These are phyloP conservation scores for Mrakia hoshinonis DNA, from an alignment of 768 basidiomycete genomes.

Conservation along the genomic window DNA sequence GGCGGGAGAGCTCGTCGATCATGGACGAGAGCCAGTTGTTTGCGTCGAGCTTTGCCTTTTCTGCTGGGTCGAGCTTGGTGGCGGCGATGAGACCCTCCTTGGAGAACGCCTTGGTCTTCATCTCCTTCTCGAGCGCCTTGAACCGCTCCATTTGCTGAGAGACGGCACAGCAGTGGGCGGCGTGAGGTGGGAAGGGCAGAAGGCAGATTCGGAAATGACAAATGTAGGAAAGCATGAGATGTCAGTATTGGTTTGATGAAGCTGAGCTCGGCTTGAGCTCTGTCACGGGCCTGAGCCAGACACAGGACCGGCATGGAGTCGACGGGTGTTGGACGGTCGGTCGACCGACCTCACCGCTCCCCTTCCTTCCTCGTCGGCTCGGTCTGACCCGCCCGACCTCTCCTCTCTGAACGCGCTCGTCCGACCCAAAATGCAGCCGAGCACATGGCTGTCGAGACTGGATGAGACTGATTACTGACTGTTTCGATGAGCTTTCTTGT, in stretches of 20 bases:
- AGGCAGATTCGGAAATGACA: slow-evolving; percentile 1
- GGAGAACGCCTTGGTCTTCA: slow-evolving; percentile 99
- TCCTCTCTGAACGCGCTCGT: no score
- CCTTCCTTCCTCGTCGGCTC: no score
- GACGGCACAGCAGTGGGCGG: neutral
- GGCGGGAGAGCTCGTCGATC: slow-evolving; percentile 85
- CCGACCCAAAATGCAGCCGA: no score
- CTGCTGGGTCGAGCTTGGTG: slow-evolving; percentile 88
- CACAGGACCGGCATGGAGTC: no score
- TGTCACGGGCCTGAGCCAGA: no score
- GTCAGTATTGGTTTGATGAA: no score
- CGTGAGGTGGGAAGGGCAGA: slow-evolving; percentile 22
- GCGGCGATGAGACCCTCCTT: slow-evolving; percentile 95
- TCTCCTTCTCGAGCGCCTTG: slow-evolving; percentile 99
- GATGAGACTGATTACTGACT: slow-evolving; percentile 48
- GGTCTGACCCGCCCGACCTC: no score
- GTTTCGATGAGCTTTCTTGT: slow-evolving; percentile 95
- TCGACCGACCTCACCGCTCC: no score
- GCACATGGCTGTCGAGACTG: no score
- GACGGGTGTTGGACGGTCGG: no score
- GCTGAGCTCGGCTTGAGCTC: no score
- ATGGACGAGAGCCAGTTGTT: slow-evolving; percentile 70
- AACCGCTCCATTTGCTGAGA: slow-evolving; percentile 99
- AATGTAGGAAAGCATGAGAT: no score
- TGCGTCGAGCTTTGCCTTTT: slow-evolving; percentile 88